phyloP scores from a whole-genome alignment of 2,329 filamentous ascomycete species.

The Tolypocladium nubicola region DNA sequence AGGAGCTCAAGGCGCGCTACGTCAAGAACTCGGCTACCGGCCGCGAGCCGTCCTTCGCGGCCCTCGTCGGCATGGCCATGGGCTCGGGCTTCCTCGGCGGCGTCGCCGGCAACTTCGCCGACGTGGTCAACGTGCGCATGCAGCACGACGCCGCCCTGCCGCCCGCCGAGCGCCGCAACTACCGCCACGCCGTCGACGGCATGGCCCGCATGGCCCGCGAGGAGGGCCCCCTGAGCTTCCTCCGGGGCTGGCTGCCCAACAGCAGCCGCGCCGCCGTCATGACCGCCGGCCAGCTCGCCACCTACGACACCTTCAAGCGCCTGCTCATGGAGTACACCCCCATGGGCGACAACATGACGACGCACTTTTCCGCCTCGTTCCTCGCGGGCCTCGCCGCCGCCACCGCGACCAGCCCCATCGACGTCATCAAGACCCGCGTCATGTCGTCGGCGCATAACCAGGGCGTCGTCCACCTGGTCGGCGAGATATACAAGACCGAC shows the following conservation, averaged over 20 bases:
- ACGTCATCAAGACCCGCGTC: conserved; percentile 81
- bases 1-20: conserved; percentile 67
- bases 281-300: conserved; percentile 76
- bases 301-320: conserved; percentile 74
- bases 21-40: conserved; percentile 35
- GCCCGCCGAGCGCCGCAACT: conserved; percentile 65
- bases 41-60: conserved; percentile 53
- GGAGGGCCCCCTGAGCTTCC: conserved; percentile 67
- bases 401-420: conserved; percentile 74
- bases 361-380: conserved; percentile 70
- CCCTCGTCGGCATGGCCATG: conserved; percentile 75
- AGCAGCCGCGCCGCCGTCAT: conserved; percentile 73
- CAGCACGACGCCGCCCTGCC: conserved; percentile 83
- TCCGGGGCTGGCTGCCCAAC: conserved; percentile 80
- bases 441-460: conserved; percentile 55
- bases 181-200: conserved; percentile 80
- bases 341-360: conserved; percentile 58
- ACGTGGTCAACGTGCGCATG: conserved; percentile 97
- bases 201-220: conserved; percentile 76
- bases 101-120: conserved; percentile 84
- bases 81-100: conserved; percentile 82
- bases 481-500: conserved; percentile 58
- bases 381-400: conserved; percentile 75
- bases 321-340: conserved; percentile 55
- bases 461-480: conserved; percentile 48